Conservation (phyloP, 495 filamentous ascomycete species). For the Daldinia caldariorum region DNA sequence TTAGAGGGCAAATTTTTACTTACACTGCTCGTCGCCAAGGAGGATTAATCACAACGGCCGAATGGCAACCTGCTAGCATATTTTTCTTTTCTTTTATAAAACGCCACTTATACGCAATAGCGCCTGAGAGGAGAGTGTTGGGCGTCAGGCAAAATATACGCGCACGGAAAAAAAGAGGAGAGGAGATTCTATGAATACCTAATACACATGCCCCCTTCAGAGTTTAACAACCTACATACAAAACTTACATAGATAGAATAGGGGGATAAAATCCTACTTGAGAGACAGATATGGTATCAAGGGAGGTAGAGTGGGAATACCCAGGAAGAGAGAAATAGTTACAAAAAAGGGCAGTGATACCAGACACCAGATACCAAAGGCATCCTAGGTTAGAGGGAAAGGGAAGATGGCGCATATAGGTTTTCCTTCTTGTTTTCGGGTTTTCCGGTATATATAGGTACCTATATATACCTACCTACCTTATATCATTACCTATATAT, state of each 20-base stretch:
- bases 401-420: slow-evolving; percentile 11
- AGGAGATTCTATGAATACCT: neutral
- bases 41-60: neutral
- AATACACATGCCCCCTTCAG: neutral
- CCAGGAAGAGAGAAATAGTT: neutral
- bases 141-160: neutral
- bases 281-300: neutral
- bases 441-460: neutral
- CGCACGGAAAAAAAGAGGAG: neutral
- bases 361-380: neutral
- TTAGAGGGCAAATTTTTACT: neutral
- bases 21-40: neutral
- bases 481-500: too few relatives aligned
- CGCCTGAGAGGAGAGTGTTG: neutral
- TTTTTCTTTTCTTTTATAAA: neutral
- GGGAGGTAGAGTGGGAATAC: neutral
- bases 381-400: neutral
- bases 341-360: slow-evolving; percentile 1
- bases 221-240: neutral
- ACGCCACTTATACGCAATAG: neutral
- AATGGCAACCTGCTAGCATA: neutral
- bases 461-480: too few relatives aligned
- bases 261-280: neutral
- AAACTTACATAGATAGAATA: neutral
- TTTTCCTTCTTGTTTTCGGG: neutral